Evolutionary conservation across 2,329 filamentous ascomycete genomes (phyloP).

Genomic region (Shiraia bambusicola): DNA sequence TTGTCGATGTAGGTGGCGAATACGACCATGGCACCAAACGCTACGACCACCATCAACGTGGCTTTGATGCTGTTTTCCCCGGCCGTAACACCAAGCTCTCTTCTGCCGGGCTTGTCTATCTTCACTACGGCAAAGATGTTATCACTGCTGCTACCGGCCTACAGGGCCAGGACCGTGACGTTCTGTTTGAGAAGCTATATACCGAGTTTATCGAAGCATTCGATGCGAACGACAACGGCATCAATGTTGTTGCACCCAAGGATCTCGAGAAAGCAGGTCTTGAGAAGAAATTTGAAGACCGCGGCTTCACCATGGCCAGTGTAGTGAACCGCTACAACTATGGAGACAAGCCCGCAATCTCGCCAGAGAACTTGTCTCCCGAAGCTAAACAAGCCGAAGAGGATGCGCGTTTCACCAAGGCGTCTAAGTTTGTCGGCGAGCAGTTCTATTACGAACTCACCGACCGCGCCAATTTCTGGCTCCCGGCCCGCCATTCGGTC

Average conservation of each 20-base stretch:
- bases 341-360: constrained; percentile 51
- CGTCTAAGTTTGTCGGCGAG: constrained; percentile 82
- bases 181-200: constrained; percentile 89
- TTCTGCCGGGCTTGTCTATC: constrained; percentile 89
- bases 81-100: constrained; percentile 83
- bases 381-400: constrained; percentile 66
- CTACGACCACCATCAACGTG: constrained; percentile 97
- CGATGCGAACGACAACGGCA: constrained; percentile 96
- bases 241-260: constrained; percentile 75
- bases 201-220: constrained; percentile 91
- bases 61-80: constrained; percentile 84
- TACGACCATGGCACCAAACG: constrained; percentile 77
- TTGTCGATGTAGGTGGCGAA: constrained; percentile 96
- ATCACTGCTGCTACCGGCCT: constrained; percentile 67
- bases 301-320: constrained; percentile 80
- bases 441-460: constrained; percentile 81
- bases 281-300: constrained; percentile 79
- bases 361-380: constrained; percentile 31
- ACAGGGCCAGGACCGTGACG: constrained; percentile 65
- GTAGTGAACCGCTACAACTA: constrained; percentile 87
- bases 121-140: constrained; percentile 89
- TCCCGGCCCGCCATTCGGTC: constrained; percentile 82
- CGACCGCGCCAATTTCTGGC: constrained; percentile 75
- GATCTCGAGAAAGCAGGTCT: constrained; percentile 69
- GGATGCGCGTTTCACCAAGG: constrained; percentile 75